A percentile compares a stretch with the other conserved stretches of the same genome.
Conservation (phyloP, 306 rosid species). For the Acacia crassicarpa region DNA sequence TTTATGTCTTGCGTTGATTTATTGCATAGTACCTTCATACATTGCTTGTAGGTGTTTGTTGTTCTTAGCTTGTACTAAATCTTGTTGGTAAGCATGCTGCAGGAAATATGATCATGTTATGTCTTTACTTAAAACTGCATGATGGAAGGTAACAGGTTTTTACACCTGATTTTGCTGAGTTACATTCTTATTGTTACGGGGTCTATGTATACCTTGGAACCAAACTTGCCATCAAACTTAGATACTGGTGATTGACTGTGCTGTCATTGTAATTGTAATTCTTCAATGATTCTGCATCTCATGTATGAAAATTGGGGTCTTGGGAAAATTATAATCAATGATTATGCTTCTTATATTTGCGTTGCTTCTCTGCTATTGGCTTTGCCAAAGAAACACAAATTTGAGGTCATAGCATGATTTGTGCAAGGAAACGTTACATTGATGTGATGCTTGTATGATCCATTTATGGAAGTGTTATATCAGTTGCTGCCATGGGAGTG, state of each 20-base stretch:
- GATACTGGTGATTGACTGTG: slow-evolving; percentile 1
- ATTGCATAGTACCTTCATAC: neutral
- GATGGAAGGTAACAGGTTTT: slow-evolving; percentile 11
- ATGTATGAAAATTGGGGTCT: neutral
- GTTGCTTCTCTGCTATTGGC: slow-evolving; percentile 25
- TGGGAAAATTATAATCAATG: neutral
- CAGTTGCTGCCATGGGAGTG: slow-evolving; percentile 57
- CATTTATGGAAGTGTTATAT: slow-evolving; percentile 52
- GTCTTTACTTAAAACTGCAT: slow-evolving; percentile 22
- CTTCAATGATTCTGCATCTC: neutral
- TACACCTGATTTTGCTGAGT: slow-evolving; percentile 10
- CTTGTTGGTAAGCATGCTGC: neutral
- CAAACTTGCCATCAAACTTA: neutral
- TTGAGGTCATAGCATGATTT: slow-evolving; percentile 43
- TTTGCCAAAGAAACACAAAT: slow-evolving; percentile 34
- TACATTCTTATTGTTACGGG: neutral
- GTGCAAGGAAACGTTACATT: slow-evolving; percentile 40
- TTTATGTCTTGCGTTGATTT: slow-evolving; percentile 13
- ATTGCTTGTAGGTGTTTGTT: neutral
- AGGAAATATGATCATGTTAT: neutral
- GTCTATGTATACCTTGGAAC: slow-evolving; percentile 9
- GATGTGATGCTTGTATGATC: slow-evolving; percentile 49
- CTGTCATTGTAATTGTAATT: neutral
- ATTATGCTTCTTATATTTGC: slow-evolving; percentile 25
- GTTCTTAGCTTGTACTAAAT: slow-evolving; percentile 7